Evolutionary conservation across 371 early-diverging fungal species (phyloP).

Genomic region (Rhizopus sp.): DNA sequence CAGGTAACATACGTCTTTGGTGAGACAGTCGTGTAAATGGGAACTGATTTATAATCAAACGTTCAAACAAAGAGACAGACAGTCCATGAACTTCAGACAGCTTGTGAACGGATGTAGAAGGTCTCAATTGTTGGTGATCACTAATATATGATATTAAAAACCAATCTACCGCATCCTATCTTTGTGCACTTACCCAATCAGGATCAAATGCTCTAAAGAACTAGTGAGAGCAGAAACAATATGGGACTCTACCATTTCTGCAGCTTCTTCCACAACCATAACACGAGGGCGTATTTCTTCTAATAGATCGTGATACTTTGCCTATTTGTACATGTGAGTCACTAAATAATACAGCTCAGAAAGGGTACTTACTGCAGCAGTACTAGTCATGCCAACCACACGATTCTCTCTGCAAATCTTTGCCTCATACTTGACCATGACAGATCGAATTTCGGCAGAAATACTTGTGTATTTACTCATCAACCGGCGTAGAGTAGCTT

Average conservation of each 20-base stretch:
- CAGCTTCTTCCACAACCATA: conserved; percentile 76
- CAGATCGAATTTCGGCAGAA: conserved; percentile 44
- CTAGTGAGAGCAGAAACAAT: conserved; percentile 60
- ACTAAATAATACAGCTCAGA: neutral
- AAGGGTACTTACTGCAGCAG: conserved; percentile 61
- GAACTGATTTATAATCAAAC: conserved; percentile 54
- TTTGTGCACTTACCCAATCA: conserved; percentile 58
- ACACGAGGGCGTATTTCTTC: conserved; percentile 51
- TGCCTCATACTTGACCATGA: conserved; percentile 43
- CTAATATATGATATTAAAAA: conserved; percentile 22
- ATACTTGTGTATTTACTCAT: conserved; percentile 39
- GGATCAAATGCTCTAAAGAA: conserved; percentile 62
- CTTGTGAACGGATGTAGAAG: conserved; percentile 54
- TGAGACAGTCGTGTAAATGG: conserved; percentile 55
- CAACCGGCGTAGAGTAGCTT: conserved; percentile 29
- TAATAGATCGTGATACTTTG: conserved; percentile 63
- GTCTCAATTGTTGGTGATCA: conserved; percentile 74
- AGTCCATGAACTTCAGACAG: conserved; percentile 52
- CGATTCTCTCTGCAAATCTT: conserved; percentile 47
- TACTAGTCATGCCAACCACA: conserved; percentile 73
- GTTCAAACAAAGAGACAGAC: conserved; percentile 71
- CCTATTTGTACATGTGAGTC: conserved; percentile 29
- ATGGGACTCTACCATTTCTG: conserved; percentile 75
- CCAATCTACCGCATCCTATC: neutral
- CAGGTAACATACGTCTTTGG: conserved; percentile 78